Conservation (phyloP, 352 stramenopile species). For the Paralagenidium karlingii region DNA sequence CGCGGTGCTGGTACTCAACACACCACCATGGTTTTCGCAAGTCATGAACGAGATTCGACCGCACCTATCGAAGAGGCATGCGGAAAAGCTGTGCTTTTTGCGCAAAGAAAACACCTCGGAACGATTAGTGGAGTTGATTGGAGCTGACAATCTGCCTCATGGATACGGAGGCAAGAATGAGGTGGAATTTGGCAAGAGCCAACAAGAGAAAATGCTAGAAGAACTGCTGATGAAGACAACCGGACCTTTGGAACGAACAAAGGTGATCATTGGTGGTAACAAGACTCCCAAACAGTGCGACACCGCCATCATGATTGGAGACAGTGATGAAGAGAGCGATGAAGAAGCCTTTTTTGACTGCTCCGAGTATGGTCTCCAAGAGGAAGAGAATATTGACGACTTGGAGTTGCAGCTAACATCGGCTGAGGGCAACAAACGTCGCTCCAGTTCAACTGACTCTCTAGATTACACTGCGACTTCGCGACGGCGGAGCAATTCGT, state of each 20-base stretch:
- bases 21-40: conserved; percentile 72
- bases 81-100: conserved; percentile 57
- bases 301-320: conserved; percentile 10
- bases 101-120: conserved; percentile 19
- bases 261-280: conserved; percentile 43
- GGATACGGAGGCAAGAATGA: conserved; percentile 59
- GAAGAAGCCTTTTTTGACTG: conserved; percentile 78
- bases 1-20: conserved; percentile 46
- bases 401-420: conserved; percentile 4
- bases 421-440: background rate
- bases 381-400: conserved; percentile 29
- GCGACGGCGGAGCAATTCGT: background rate
- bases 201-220: conserved; percentile 49
- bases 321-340: conserved; percentile 36
- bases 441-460: conserved; percentile 65
- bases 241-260: conserved; percentile 49
- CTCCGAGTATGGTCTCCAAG: conserved; percentile 64
- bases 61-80: conserved; percentile 38
- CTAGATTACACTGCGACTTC: conserved; percentile 9
- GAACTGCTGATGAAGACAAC: conserved; percentile 60
- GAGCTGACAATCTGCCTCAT: conserved; percentile 55
- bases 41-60: conserved; percentile 48
- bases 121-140: conserved; percentile 44
- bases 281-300: background rate
- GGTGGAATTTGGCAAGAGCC: conserved; percentile 66